Base-by-base conservation (phyloP, 2,329 filamentous ascomycete species). In the Aspergillus pseudotamarii region DNA sequence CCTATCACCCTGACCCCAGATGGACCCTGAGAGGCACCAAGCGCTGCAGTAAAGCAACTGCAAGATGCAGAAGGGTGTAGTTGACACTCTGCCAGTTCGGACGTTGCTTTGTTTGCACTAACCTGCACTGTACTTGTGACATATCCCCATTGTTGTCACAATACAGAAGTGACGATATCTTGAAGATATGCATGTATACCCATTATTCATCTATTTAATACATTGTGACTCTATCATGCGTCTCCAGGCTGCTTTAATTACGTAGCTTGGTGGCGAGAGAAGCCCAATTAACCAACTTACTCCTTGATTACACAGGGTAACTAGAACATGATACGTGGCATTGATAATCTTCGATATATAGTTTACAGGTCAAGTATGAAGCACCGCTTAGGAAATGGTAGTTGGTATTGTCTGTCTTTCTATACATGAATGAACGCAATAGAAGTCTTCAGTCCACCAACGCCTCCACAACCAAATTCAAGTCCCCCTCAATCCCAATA, bases 401-500 rank as follows among this genome's bases (percentile, higher is more conserved):
- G n/a, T n/a, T n/a, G n/a, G n/a, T n/a, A n/a, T n/a, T n/a, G n/a
- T n/a, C n/a, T n/a, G n/a, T n/a, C n/a, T n/a, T n/a, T n/a, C n/a
- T n/a, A n/a, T n/a, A n/a, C n/a, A n/a, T n/a, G n/a, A n/a, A n/a
- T n/a, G n/a, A n/a, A n/a, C n/a, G n/a, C 2, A n/a, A 11, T 10
- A 12, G 19, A 9, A 9, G 11, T 0, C 5, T 34, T 61, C 55
- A 57, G 26, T 19, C 19, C 14, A 56, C 10, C 36, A 64, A 41
- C 19, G 38, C 46, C n/a, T 61, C 12, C 10, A 68, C 4, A 30
- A 67, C 41, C 9, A 30, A 53, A 36, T 58, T 58, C 57, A 67
- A 43, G 46, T 63, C 62, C 5, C 67, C 67, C 12, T 53, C 16
- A 26, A 72, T 59, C 2, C 69, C 67, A 57, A 65, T 57, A 8